Base-by-base conservation (phyloP, 768 basidiomycete species). In the Xerocomellus intermedius region DNA sequence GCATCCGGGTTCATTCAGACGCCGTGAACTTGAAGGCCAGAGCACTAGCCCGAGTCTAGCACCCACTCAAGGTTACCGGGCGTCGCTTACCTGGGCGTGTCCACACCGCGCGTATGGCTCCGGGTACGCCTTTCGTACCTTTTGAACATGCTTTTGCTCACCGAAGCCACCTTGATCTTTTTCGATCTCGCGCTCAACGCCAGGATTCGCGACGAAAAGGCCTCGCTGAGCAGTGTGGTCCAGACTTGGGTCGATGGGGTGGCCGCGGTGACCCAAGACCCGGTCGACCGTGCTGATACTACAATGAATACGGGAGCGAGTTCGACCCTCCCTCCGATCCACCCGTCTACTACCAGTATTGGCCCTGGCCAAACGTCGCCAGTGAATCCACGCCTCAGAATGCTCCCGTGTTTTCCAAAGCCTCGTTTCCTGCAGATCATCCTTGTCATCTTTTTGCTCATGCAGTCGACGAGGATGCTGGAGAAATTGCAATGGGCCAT, bases 111-210 rank as follows among this genome's bases (percentile, higher is more conserved):
- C 32, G 32, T 8, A 33, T 33, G 32, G 12, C 26, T 6, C 26
- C 26, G 32, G 10, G 13, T 13, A 5, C 32, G 32, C 12, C 12
- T 14, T 8, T 33, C 5, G 13, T 13, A 6, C 13, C 2, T 14
- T 33, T 13, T 14, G 8, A 37, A 16, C 32, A 54, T 54, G 52
- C 47, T 47, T 47, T 6, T 26, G n/a, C 52, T 54, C 52, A 48
- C 52, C 22, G 38, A 54, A 35, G 52, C 46, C 39, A 54, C 45
- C 14, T 10, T 54, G 13, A 48, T 54, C 32, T 54, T 54, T 5
- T 46, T 54, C 33, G 24, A 54, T 42, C 52, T 54, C 22, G 39
- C 52, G n/a, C 32, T 48, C 32, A 28, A 8, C 9, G 22, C 38
- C 3, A 48, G 52, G 46, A 14, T 32, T 30, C 41, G 46, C 39